A percentile compares a stretch with the other conserved stretches of the same genome.
Evolutionary conservation across 139 green algal genomes (phyloP).

Genomic region (Pleodorina starrii): DNA sequence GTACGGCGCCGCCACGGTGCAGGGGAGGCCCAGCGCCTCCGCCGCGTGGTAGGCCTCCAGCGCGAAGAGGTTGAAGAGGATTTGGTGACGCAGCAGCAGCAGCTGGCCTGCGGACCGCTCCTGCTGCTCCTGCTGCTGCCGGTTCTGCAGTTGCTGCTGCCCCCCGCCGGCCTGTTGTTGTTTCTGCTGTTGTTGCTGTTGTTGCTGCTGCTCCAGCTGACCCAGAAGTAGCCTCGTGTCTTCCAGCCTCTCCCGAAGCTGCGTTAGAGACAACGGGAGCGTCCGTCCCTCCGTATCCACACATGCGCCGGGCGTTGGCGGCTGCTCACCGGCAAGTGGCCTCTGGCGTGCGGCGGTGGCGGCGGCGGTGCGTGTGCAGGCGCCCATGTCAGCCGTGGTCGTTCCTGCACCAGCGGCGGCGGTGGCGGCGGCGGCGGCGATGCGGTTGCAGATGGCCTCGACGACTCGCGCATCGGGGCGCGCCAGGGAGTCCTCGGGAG

Average conservation of each 20-base stretch:
- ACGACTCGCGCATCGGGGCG: neutral
- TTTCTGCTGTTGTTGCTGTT: neutral
- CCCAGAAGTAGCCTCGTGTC: too few relatives aligned
- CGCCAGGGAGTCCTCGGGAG: neutral
- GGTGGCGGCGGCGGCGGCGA: neutral
- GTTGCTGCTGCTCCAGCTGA: too few relatives aligned
- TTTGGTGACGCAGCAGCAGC: neutral
- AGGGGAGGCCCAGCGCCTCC: constrained; percentile 68
- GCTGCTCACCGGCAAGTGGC: too few relatives aligned
- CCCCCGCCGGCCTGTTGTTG: neutral
- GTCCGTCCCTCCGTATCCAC: neutral
- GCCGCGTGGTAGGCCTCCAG: constrained; percentile 76
- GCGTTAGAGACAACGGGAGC: too few relatives aligned
- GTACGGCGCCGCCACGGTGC: constrained; percentile 70
- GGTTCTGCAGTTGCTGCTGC: neutral
- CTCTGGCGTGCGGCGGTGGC: neutral
- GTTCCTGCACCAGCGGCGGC: neutral
- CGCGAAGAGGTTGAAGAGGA: constrained; percentile 76
- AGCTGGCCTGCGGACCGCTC: too few relatives aligned
- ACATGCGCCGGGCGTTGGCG: too few relatives aligned
- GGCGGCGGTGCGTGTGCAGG: neutral
- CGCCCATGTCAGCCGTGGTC: neutral
- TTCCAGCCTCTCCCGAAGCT: too few relatives aligned
- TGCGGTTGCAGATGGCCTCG: neutral
- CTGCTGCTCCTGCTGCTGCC: constrained; percentile 30